Evolutionary conservation across 2,329 filamentous ascomycete species (phyloP), one percentile per base, ranked within the genome.

Genomic region (Fulvia fulva): DNA sequence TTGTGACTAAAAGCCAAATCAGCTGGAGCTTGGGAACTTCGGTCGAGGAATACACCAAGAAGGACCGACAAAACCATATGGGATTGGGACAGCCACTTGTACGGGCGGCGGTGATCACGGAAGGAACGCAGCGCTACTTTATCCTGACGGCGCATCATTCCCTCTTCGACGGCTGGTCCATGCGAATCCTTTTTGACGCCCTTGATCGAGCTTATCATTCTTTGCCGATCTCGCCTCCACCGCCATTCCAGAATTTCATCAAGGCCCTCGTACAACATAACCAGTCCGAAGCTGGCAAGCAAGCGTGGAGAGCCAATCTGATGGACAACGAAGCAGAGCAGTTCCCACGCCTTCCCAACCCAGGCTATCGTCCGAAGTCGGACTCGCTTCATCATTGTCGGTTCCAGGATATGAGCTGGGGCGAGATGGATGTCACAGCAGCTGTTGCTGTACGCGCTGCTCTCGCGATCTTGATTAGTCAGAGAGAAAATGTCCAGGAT

Each of bases 81-180:
- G 73, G 72, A n/a, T 69, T 77, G 7, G 76, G 76, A 2, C 64
- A 68, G 19, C 56, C 56, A 2, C 51, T 58, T 21, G 71, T 74
- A 56, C 71, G 75, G 14, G 76, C 73, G 53, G 75, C 71, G 7
- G 16, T 37, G 16, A n/a, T 37, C 34, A 9, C 4, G 7, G 23
- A 60, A n/a, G 16, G 16, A 11, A 4, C 2, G 65, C 68, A 23
- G 4, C 34, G 34, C 16, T 37, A 9, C 21, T 60, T 60, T 25
- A 23, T 47, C 0, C 32, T 58, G 52, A 58, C 45, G 26, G 66
- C 73, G 16, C 75, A 77, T 55, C 75, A 78, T 60, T 68, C 71
- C 1, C 47, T 75, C 0, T 77, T 76, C 60, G 75, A 78, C 65
- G 74, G 74, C 0, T 75, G 71, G 69, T 71, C 71, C 1, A 67